Percentiles rank a stretch among this genome's conserved stretches.
These are phyloP conservation scores for Prototheca cutis DNA, from an alignment of 163 green algal species.

Conservation along the genomic window DNA sequence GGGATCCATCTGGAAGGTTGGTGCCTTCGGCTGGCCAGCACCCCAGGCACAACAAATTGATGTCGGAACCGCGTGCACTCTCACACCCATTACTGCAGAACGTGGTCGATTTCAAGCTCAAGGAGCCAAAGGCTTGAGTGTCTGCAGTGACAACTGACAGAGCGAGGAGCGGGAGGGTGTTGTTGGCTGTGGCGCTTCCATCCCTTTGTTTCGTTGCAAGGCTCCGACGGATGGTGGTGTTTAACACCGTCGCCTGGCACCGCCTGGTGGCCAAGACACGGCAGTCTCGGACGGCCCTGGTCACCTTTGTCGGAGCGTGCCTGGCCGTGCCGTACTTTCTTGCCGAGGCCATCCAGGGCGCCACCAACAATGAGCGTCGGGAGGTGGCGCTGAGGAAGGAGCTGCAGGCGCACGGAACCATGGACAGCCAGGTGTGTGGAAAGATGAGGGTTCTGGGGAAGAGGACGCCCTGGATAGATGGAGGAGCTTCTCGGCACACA, in stretches of 20 bases:
- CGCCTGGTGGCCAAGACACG: background rate
- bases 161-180: background rate
- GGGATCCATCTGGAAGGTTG: background rate
- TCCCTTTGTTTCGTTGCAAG: background rate
- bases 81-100: background rate
- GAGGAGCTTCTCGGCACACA: background rate
- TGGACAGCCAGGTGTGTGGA: background rate
- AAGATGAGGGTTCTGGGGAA: too few species aligned
- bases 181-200: background rate
- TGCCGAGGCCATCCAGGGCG: background rate
- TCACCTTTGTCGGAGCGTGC: background rate
- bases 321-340: background rate
- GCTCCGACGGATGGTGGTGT: background rate
- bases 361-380: background rate
- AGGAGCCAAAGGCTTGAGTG: background rate
- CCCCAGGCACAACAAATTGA: background rate
- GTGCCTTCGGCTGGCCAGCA: background rate
- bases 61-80: too few species aligned
- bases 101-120: background rate
- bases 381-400: background rate
- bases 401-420: background rate
- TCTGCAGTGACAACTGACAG: background rate
- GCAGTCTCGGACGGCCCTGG: background rate
- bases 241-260: background rate
- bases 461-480: background rate